Evolutionary conservation across 2,329 filamentous ascomycete genomes (phyloP), one percentile per base, ranked within the genome.

Genomic region (Akanthomyces lecanii): DNA sequence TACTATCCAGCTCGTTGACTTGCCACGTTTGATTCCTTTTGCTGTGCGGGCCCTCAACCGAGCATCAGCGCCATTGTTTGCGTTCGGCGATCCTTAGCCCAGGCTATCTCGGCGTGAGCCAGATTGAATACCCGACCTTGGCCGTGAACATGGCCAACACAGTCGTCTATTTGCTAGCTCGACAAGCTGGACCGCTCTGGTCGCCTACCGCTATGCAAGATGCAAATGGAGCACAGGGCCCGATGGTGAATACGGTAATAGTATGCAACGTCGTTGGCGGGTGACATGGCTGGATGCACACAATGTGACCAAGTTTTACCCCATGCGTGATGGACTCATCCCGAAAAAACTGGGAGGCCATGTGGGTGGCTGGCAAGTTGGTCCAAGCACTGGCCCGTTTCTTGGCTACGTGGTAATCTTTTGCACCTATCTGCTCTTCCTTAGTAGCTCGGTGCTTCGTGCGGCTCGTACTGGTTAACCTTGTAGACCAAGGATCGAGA

Each of bases 231-330:
- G 50, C 36, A 51, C 48, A 28, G 33, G 21, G n/a, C 28, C 48
- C 21, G 23, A 61, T 30, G 16, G 25, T 57, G 33, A 53, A 53
- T n/a, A 18, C 11, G 40, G 25, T 21, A 21, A 33, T 30, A 57
- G 16, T 16, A 47, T 50, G 50, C 40, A 25, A 54, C 28, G 12
- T 42, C 30, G n/a, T 30, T 28, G 23, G 58, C 28, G 25, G 50
- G 28, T 61, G 50, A 54, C 45, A 38, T 61, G 40, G 50, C 16
- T 36, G 50, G 23, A 53, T 36, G 56, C 56, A 40, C 38, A 28
- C 28, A 44, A 61, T 61, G 40, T 61, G 28, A 61, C 50, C 40
- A 56, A 21, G 14, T 44, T 47, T 42, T 54, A 38, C 50, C 45
- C 58, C 11, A 45, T 53, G 25, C 38, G 48, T 45, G 38, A 61